phyloP scores from a whole-genome alignment of 768 basidiomycete genomes.

The Boletellus emodensis region DNA sequence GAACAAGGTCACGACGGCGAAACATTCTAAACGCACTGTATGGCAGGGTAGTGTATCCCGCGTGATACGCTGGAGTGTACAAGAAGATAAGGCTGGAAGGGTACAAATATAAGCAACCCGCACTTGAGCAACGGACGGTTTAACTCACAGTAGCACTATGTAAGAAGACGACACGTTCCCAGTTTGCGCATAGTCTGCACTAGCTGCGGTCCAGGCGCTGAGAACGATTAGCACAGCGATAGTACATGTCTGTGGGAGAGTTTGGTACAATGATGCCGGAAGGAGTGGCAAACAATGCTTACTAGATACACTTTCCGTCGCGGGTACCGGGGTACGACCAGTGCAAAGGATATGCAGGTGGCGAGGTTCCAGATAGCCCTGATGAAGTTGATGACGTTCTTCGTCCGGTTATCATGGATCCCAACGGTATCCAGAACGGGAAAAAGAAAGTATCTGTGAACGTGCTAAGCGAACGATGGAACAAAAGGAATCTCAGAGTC shows the following conservation, averaged over 20 bases:
- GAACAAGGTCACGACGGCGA: too few species aligned
- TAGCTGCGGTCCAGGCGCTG: conserved; percentile 15
- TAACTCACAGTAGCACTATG: conserved; percentile 9
- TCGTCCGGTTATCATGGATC: conserved; percentile 13
- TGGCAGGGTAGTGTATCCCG: conserved; percentile 1
- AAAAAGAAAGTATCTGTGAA: conserved; percentile 8
- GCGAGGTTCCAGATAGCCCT: conserved; percentile 5
- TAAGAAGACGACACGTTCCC: conserved; percentile 1
- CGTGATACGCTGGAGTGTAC: conserved; percentile 3
- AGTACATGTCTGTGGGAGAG: conserved; percentile 1
- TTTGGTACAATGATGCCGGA: background rate
- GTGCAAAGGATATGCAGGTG: background rate
- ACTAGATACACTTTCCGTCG: conserved; percentile 11
- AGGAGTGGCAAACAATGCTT: background rate
- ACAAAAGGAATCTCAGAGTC: too few species aligned
- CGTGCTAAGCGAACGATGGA: background rate
- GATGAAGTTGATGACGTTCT: conserved; percentile 12
- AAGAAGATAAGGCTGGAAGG: conserved; percentile 8
- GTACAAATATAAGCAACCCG: background rate
- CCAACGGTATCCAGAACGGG: conserved; percentile 15
- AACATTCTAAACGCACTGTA: conserved; percentile 1
- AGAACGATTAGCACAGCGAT: conserved; percentile 14
- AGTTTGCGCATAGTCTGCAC: conserved; percentile 9
- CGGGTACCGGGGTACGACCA: conserved; percentile 2
- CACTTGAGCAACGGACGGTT: background rate